phyloP scores from a whole-genome alignment of 495 filamentous ascomycete species.

The Aspergillus asperescens region DNA sequence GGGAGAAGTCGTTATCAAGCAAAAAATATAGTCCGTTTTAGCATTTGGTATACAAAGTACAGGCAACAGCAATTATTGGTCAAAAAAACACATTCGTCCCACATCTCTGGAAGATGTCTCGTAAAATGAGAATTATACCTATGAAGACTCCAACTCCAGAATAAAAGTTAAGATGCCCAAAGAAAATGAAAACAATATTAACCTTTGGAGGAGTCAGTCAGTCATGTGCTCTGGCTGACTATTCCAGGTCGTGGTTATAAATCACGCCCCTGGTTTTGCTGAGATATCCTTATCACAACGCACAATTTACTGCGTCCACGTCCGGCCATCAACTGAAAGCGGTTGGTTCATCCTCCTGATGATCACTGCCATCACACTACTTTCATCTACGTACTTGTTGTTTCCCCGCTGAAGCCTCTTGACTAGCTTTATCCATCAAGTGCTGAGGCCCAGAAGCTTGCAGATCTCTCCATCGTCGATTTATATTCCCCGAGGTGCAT shows the following conservation, averaged over 20 bases:
- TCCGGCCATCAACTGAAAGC: neutral
- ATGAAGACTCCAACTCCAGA: too few relatives aligned
- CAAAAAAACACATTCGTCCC: too few relatives aligned
- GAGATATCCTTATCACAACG: neutral
- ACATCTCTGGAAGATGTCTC: too few relatives aligned
- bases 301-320: neutral
- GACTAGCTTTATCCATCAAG: neutral
- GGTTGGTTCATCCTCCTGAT: constrained; percentile 1
- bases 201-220: neutral
- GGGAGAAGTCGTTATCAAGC: too few relatives aligned
- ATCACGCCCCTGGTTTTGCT: neutral
- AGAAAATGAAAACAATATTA: neutral
- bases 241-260: neutral
- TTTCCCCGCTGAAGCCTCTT: neutral
- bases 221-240: constrained; percentile 1
- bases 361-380: neutral
- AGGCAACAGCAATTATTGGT: too few relatives aligned
- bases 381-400: neutral
- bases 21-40: too few relatives aligned
- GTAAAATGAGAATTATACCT: too few relatives aligned
- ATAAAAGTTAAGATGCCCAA: too few relatives aligned
- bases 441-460: neutral
- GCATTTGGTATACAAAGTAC: too few relatives aligned
- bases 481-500: neutral
- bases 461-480: neutral